Evolutionary conservation across 2,329 filamentous ascomycete species (phyloP).

Genomic region (Madurella mycetomatis): DNA sequence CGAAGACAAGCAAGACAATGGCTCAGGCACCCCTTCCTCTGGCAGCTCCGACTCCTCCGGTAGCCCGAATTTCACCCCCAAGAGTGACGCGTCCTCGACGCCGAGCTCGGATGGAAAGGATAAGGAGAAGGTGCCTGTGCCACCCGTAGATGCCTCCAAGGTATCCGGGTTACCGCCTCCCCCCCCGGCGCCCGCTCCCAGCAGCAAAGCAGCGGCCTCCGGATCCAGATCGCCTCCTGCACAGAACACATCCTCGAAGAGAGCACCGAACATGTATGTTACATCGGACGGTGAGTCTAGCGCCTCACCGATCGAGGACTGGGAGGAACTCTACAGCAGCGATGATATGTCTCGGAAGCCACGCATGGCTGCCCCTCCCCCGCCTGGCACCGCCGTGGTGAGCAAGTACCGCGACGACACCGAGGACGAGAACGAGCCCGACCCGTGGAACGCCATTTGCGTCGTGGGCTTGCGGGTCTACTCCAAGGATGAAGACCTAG

Average conservation of each 20-base stretch:
- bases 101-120: slow-evolving; percentile 19
- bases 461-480: slow-evolving; percentile 60
- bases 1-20: slow-evolving; percentile 14
- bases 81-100: slow-evolving; percentile 23
- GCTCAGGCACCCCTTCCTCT: slow-evolving; percentile 14
- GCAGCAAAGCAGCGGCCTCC: background rate
- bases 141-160: slow-evolving; percentile 20
- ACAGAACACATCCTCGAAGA: slow-evolving; percentile 10
- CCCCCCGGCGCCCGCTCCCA: background rate
- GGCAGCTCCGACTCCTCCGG: slow-evolving; percentile 25
- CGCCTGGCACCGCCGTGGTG: slow-evolving; percentile 22
- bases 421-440: slow-evolving; percentile 52
- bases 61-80: slow-evolving; percentile 30
- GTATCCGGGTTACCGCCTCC: slow-evolving; percentile 23
- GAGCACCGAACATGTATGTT: slow-evolving; percentile 30
- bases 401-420: slow-evolving; percentile 42
- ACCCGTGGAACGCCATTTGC: slow-evolving; percentile 60
- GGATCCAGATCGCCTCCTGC: slow-evolving; percentile 5
- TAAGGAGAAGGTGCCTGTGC: slow-evolving; percentile 34
- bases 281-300: slow-evolving; percentile 53
- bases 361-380: slow-evolving; percentile 35
- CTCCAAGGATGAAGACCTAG: slow-evolving; percentile 49
- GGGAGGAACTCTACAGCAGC: slow-evolving; percentile 54
- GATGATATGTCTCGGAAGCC: slow-evolving; percentile 55
- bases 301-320: slow-evolving; percentile 56